A percentile compares a stretch with the other conserved stretches of the same genome.
Evolutionary conservation across 2,329 filamentous ascomycete genomes (phyloP).

Genomic region (Xylariaceae sp.): DNA sequence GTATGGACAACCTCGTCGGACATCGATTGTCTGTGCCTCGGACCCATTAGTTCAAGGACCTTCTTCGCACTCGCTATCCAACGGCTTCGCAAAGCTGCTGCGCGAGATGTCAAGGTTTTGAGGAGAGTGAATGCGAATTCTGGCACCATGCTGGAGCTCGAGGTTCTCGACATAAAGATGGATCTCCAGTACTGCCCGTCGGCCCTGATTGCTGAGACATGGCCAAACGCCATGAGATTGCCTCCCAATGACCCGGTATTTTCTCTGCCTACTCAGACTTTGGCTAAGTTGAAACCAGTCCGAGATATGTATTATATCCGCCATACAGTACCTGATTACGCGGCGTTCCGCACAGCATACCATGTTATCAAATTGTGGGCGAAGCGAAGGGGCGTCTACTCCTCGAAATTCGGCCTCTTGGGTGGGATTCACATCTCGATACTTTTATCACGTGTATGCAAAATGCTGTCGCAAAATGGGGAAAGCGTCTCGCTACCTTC

Average conservation of each 20-base stretch:
- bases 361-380: conserved; percentile 61
- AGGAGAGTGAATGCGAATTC: conserved; percentile 55
- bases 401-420: conserved; percentile 61
- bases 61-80: conserved; percentile 59
- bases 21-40: conserved; percentile 63
- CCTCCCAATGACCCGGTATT: conserved; percentile 52
- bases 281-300: conserved; percentile 61
- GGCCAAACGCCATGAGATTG: conserved; percentile 44
- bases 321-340: conserved; percentile 55
- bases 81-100: conserved; percentile 46
- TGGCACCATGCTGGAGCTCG: conserved; percentile 62
- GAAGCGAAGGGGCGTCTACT: conserved; percentile 57
- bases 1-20: conserved; percentile 60
- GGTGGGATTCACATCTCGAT: conserved; percentile 62
- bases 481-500: conserved; percentile 42
- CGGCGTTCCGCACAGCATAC: conserved; percentile 55
- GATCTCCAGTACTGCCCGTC: conserved; percentile 66
- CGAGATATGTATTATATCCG: conserved; percentile 60
- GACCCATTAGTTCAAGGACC: conserved; percentile 54
- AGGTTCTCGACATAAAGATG: conserved; percentile 53
- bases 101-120: conserved; percentile 45
- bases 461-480: conserved; percentile 42
- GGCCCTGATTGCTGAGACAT: conserved; percentile 49
- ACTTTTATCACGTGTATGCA: conserved; percentile 57
- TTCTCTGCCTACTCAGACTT: conserved; percentile 49